These are phyloP conservation scores for Aspergillus indologenus DNA, from an alignment of 495 filamentous ascomycete species.

Conservation along the genomic window DNA sequence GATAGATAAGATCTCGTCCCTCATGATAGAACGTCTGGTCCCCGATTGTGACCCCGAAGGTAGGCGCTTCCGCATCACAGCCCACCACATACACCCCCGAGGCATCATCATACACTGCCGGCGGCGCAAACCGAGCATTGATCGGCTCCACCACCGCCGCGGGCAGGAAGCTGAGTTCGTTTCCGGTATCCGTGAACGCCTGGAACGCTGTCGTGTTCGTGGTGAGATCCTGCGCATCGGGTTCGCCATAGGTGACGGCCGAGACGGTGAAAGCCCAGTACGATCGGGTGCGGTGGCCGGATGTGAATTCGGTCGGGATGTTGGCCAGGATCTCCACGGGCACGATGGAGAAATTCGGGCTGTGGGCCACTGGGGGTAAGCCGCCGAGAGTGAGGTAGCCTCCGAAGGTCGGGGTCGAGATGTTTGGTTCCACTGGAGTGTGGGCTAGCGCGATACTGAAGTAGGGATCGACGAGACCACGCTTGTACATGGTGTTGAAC, in stretches of 20 bases:
- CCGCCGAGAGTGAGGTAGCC: slow-evolving; percentile 29
- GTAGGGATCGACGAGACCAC: slow-evolving; percentile 50
- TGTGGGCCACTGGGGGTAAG: slow-evolving; percentile 23
- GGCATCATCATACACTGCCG: slow-evolving; percentile 38
- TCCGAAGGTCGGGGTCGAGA: slow-evolving; percentile 18
- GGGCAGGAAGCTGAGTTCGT: slow-evolving; percentile 60
- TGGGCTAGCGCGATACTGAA: slow-evolving; percentile 47
- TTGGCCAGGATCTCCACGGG: slow-evolving; percentile 25
- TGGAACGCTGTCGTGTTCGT: slow-evolving; percentile 24
- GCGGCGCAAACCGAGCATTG: slow-evolving; percentile 58
- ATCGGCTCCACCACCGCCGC: slow-evolving; percentile 52
- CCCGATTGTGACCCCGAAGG: slow-evolving; percentile 49
- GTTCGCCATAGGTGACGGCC: slow-evolving; percentile 16
- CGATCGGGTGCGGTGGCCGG: slow-evolving; percentile 12
- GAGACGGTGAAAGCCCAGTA: slow-evolving; percentile 30
- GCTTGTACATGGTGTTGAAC: slow-evolving; percentile 53
- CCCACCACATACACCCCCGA: slow-evolving; percentile 59
- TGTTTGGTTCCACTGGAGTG: slow-evolving; percentile 16
- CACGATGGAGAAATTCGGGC: slow-evolving; percentile 15
- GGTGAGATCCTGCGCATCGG: neutral
- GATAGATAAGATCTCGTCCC: slow-evolving; percentile 53
- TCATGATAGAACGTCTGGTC: slow-evolving; percentile 44
- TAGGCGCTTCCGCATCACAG: slow-evolving; percentile 55
- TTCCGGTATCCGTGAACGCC: slow-evolving; percentile 69
- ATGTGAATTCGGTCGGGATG: slow-evolving; percentile 18